Evolutionary conservation across 768 basidiomycete species (phyloP).

Genomic region (Russula emetica): DNA sequence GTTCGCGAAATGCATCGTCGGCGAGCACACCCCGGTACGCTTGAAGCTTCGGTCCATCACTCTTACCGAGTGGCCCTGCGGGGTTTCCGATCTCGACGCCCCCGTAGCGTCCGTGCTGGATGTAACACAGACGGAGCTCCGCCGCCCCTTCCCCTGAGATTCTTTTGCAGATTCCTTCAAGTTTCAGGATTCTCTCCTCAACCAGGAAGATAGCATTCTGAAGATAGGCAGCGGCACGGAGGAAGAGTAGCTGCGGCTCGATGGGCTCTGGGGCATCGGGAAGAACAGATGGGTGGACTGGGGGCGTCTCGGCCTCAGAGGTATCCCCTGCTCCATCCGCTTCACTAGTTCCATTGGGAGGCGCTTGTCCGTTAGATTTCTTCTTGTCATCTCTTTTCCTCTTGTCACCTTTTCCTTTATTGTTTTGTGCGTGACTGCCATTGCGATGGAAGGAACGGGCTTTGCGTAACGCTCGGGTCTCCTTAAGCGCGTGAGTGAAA

Average conservation of each 20-base stretch:
- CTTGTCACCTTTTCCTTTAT: constrained; percentile 55
- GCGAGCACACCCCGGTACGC: constrained; percentile 62
- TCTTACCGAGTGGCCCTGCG: constrained; percentile 67
- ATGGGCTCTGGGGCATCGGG: constrained; percentile 83
- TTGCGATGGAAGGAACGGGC: constrained; percentile 53
- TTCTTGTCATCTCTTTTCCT: constrained; percentile 41
- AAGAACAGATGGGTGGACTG: constrained; percentile 67
- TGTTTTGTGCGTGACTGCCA: constrained; percentile 36
- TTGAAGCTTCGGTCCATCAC: constrained; percentile 50
- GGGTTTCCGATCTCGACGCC: constrained; percentile 81
- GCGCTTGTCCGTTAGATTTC: constrained; percentile 57
- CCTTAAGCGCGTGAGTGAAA: constrained; percentile 75
- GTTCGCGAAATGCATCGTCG: constrained; percentile 53
- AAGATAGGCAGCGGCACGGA: constrained; percentile 78
- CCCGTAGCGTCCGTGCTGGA: constrained; percentile 74
- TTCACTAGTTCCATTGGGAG: constrained; percentile 59
- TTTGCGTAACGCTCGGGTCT: constrained; percentile 68
- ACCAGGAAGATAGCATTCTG: constrained; percentile 74
- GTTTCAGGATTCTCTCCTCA: constrained; percentile 62
- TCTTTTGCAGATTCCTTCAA: constrained; percentile 64
- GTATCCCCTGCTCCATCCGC: constrained; percentile 44
- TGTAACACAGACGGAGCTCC: constrained; percentile 71
- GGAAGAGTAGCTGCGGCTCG: constrained; percentile 81
- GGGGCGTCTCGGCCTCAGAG: constrained; percentile 46
- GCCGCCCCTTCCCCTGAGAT: constrained; percentile 56